phyloP scores from a whole-genome alignment of 768 basidiomycete species.

The Inosperma sp. region DNA sequence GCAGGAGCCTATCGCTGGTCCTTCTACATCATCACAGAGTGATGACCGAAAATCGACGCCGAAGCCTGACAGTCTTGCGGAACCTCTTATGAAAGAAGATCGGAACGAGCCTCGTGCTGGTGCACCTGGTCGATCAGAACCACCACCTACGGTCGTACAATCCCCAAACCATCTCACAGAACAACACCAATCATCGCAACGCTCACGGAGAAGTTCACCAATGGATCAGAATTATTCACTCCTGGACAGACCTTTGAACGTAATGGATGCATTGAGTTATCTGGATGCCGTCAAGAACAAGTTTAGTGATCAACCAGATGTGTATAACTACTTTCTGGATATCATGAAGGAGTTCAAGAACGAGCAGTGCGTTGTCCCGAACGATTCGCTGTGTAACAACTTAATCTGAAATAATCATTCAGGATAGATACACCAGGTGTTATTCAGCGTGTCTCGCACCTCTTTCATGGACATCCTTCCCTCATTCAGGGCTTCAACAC shows the following conservation, averaged over 20 bases:
- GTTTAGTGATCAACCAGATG: constrained; percentile 89
- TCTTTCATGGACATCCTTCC: constrained; percentile 84
- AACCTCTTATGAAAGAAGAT: background rate
- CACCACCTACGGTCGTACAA: too few species aligned
- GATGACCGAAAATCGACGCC: constrained; percentile 1
- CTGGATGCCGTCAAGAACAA: constrained; percentile 90
- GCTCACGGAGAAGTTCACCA: constrained; percentile 12
- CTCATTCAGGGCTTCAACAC: constrained; percentile 99
- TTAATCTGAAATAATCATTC: too few species aligned
- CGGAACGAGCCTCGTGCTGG: background rate
- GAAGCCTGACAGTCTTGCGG: background rate
- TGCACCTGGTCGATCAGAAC: background rate
- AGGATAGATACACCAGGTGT: constrained; percentile 98
- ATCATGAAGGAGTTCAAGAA: constrained; percentile 99
- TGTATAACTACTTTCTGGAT: constrained; percentile 91
- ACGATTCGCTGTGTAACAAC: constrained; percentile 1
- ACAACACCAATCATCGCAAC: too few species aligned
- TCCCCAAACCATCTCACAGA: too few species aligned
- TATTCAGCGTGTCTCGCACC: constrained; percentile 88
- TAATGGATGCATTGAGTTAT: constrained; percentile 90
- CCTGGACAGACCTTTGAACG: constrained; percentile 59
- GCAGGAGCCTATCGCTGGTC: too few species aligned
- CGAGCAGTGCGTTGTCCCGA: constrained; percentile 55
- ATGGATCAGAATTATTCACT: constrained; percentile 20
- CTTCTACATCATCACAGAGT: too few species aligned